phyloP scores from a whole-genome alignment of 1,284 basidiomycete genomes.

The Ganoderma sinense region DNA sequence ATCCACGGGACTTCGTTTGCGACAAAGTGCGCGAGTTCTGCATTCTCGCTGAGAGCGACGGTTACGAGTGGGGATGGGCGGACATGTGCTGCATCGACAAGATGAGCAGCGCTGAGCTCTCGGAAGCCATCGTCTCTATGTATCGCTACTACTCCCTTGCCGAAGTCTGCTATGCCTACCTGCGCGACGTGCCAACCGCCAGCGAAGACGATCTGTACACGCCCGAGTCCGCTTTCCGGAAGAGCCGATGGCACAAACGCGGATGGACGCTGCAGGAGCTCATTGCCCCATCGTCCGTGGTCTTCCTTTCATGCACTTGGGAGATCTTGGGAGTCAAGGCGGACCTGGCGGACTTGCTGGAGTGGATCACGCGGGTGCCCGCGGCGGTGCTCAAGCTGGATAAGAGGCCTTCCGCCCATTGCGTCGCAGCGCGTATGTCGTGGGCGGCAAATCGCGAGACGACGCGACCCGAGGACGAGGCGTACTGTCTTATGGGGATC shows the following conservation, averaged over 20 bases:
- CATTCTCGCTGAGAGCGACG: neutral
- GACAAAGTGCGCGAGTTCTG: neutral
- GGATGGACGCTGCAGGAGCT: conserved; percentile 8
- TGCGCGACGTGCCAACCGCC: neutral
- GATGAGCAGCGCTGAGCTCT: conserved; percentile 5
- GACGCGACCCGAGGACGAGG: conserved; percentile 3
- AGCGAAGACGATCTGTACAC: neutral
- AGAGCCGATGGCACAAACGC: neutral
- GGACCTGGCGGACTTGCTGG: neutral
- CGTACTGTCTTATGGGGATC: conserved; percentile 5
- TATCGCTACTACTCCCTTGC: neutral
- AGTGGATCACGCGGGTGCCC: neutral
- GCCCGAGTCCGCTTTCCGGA: neutral
- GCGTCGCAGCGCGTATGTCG: neutral
- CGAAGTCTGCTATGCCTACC: conserved; percentile 2
- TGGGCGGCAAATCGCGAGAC: neutral
- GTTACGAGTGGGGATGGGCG: neutral
- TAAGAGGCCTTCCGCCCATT: neutral
- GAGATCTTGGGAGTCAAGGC: neutral
- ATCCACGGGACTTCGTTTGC: neutral
- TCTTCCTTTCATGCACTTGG: neutral
- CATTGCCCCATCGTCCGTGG: neutral
- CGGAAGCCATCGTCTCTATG: neutral
- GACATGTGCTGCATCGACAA: conserved; percentile 10
- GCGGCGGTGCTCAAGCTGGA: neutral